phyloP scores from a whole-genome alignment of 2,329 filamentous ascomycete genomes.

The Diaporthe nobilis region DNA sequence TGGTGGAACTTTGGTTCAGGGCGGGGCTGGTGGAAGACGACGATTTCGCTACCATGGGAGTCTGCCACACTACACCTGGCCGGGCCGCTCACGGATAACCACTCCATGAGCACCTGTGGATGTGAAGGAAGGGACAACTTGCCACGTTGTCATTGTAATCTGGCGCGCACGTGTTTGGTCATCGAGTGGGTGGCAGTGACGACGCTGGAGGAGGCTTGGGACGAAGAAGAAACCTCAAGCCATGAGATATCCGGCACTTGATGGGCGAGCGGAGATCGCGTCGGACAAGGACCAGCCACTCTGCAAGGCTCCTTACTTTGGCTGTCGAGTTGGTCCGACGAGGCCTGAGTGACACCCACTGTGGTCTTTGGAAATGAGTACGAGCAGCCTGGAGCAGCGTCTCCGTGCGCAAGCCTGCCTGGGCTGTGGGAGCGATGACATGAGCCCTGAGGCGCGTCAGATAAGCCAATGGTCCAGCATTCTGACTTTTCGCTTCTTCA shows the following conservation, averaged over 20 bases:
- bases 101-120: background rate
- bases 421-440: background rate
- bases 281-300: background rate
- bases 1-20: slow-evolving; percentile 27
- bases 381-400: background rate
- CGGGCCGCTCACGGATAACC: slow-evolving; percentile 5
- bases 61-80: background rate
- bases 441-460: too few species aligned
- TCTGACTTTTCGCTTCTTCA: too few species aligned
- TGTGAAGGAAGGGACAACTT: background rate
- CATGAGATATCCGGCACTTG: background rate
- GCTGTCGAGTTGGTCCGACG: background rate
- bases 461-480: too few species aligned
- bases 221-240: background rate
- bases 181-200: background rate
- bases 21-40: background rate
- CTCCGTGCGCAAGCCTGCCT: background rate
- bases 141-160: background rate
- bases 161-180: background rate
- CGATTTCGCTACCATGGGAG: slow-evolving; percentile 27
- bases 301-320: background rate
- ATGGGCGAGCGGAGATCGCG: background rate
- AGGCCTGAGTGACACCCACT: background rate
- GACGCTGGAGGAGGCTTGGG: background rate
- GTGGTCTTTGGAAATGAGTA: background rate